A percentile compares a stretch with the other conserved stretches of the same genome.
Evolutionary conservation across 2,329 filamentous ascomycete species (phyloP).

Genomic region (Alternaria infectoria): DNA sequence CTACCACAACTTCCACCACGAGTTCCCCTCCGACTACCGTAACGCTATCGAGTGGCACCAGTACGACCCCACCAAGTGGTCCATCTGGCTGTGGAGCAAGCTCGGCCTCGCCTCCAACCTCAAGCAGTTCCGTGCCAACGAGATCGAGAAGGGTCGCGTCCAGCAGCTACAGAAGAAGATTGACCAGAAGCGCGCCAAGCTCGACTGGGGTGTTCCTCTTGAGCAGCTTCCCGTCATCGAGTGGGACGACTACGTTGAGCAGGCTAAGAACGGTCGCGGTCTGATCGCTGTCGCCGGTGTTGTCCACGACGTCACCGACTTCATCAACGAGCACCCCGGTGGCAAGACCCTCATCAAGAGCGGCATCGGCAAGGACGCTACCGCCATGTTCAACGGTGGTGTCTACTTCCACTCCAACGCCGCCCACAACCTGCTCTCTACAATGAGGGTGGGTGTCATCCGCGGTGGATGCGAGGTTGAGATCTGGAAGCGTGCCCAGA

Average conservation of each 20-base stretch:
- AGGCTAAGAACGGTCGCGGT: constrained; percentile 51
- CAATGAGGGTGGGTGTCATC: constrained; percentile 53
- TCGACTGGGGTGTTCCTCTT: constrained; percentile 53
- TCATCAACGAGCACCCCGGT: constrained; percentile 53
- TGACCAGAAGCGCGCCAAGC: constrained; percentile 52
- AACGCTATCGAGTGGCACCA: constrained; percentile 52
- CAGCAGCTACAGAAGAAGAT: constrained; percentile 55
- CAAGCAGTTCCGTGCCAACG: constrained; percentile 54
- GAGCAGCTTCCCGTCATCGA: constrained; percentile 53
- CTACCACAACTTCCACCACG: constrained; percentile 56
- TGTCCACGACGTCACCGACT: constrained; percentile 52
- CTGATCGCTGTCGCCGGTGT: constrained; percentile 52
- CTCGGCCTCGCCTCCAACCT: constrained; percentile 52
- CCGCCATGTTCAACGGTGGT: constrained; percentile 54
- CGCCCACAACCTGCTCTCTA: constrained; percentile 52
- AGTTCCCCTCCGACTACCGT: constrained; percentile 54
- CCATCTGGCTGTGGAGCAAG: constrained; percentile 53
- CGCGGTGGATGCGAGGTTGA: constrained; percentile 53
- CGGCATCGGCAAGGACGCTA: constrained; percentile 52
- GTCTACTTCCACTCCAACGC: constrained; percentile 53
- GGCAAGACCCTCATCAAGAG: constrained; percentile 52
- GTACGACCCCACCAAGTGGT: constrained; percentile 55
- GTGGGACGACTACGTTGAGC: constrained; percentile 54
- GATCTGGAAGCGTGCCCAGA: constrained; percentile 53
- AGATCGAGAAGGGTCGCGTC: constrained; percentile 53